These are phyloP conservation scores for Santalum album DNA, from an alignment of 164 flowering plant species.

Conservation along the genomic window DNA sequence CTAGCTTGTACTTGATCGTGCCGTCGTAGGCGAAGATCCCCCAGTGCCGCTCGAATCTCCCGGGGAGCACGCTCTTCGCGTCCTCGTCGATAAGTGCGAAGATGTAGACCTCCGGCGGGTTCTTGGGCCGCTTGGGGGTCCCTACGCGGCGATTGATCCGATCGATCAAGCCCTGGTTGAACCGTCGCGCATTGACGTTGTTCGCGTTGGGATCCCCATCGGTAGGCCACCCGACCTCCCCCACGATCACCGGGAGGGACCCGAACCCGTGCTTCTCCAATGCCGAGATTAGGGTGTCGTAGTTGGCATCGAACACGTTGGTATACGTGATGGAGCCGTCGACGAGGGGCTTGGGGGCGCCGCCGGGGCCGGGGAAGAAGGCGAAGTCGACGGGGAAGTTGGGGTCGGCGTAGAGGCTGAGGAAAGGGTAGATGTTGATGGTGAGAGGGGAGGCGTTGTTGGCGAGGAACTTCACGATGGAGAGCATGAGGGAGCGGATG, in stretches of 20 bases:
- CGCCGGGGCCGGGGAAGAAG: conserved; percentile 42
- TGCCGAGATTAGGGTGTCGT: conserved; percentile 75
- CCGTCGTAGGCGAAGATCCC: conserved; percentile 81
- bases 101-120: conserved; percentile 55
- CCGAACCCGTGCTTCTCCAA: conserved; percentile 74
- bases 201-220: conserved; percentile 72
- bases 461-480: conserved; percentile 63
- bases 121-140: conserved; percentile 49
- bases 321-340: conserved; percentile 77
- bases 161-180: conserved; percentile 67
- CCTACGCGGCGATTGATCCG: conserved; percentile 48
- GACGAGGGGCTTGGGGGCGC: conserved; percentile 34
- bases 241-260: conserved; percentile 55
- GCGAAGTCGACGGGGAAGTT: conserved; percentile 84
- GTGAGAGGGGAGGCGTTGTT: conserved; percentile 54
- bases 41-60: conserved; percentile 95
- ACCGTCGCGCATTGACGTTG: conserved; percentile 39
- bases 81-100: conserved; percentile 80
- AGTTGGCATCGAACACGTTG: conserved; percentile 85
- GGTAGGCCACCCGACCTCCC: conserved; percentile 93
- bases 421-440: conserved; percentile 92
- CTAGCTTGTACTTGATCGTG: conserved; percentile 45
- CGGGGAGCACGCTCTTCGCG: conserved; percentile 60
- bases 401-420: conserved; percentile 75
- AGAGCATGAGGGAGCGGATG: conserved; percentile 61